Evolutionary conservation across 306 rosid genomes (phyloP), one percentile per base, ranked within the genome.

Genomic region (Astragalus membranaceus): DNA sequence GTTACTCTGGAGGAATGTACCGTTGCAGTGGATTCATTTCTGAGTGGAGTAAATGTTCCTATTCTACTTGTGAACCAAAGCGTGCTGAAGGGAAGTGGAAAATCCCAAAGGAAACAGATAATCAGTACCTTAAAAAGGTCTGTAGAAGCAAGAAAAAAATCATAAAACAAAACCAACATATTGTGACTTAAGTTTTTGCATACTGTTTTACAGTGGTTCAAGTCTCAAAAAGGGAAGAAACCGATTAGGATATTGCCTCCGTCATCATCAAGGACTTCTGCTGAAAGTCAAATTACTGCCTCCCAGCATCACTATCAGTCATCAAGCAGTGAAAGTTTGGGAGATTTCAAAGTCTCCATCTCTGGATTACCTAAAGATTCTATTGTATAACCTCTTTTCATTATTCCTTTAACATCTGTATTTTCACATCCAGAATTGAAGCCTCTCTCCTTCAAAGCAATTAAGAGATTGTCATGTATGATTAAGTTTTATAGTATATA

Each of bases 11-110:
- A 71, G 97, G 95, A 69, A 83, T 81, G 90, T 91, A 87, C 74
- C 88, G 87, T 66, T 94, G 99, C 78, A 83, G 39, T 20, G 99
- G 96, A 16, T 94, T 62, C 73, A 55, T 81, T 48, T 83, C 96
- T 7, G 99, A 80, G 55, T 94, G 97, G 99, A 91, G 92, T 79
- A 94, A 86, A 82, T 94, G 99, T 83, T 81, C 95, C 67, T 88
- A 85, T 89, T 80, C 95, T 51, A 87, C 95, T 8, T 9, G 47
- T 14, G 91, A 91, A 72, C 92, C 92, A 39, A 80, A 72, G 23
- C 94, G 89, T 60, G 23, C 84, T 63, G 72, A 76, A 83, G 91
- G 85, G 79, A 88, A 87, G 87, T 94, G 99, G 99, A 90, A 88
- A 86, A 56, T 88, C 74, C 95, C 97, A 13, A 87, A 84, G 79